phyloP scores from a whole-genome alignment of 208 protist species.

The Leishmania lainsoni region DNA sequence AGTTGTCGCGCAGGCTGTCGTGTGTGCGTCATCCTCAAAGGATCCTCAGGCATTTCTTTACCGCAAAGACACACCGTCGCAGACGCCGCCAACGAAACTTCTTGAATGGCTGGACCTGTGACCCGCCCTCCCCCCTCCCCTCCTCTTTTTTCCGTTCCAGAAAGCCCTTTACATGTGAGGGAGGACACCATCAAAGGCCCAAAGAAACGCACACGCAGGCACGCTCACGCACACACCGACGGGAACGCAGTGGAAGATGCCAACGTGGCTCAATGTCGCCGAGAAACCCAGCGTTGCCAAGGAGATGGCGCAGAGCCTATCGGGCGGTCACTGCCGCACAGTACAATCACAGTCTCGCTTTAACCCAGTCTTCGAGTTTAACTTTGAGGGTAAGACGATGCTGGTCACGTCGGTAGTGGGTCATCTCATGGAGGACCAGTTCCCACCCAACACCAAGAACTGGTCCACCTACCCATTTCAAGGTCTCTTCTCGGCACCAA shows the following conservation, averaged over 20 bases:
- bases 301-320: constrained; percentile 83
- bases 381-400: constrained; percentile 83
- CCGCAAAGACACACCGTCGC: background rate
- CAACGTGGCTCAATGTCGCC: constrained; percentile 92
- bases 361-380: constrained; percentile 87
- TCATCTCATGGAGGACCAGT: constrained; percentile 96
- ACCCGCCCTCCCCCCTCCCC: background rate
- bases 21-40: background rate
- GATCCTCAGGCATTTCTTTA: background rate
- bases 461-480: constrained; percentile 91
- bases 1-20: background rate
- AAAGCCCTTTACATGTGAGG: background rate
- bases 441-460: constrained; percentile 68
- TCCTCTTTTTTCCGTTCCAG: background rate
- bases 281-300: constrained; percentile 96
- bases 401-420: constrained; percentile 97
- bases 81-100: background rate
- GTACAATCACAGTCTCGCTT: constrained; percentile 58
- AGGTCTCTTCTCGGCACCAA: constrained; percentile 87
- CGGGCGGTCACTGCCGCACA: constrained; percentile 48
- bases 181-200: background rate
- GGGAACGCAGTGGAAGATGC: constrained; percentile 32
- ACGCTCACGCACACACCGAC: background rate
- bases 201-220: background rate
- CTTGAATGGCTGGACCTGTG: background rate